Percentiles rank a stretch among this genome's conserved stretches.
phyloP scores from a whole-genome alignment of 305 asterid genomes.

The Rubia balearica region DNA sequence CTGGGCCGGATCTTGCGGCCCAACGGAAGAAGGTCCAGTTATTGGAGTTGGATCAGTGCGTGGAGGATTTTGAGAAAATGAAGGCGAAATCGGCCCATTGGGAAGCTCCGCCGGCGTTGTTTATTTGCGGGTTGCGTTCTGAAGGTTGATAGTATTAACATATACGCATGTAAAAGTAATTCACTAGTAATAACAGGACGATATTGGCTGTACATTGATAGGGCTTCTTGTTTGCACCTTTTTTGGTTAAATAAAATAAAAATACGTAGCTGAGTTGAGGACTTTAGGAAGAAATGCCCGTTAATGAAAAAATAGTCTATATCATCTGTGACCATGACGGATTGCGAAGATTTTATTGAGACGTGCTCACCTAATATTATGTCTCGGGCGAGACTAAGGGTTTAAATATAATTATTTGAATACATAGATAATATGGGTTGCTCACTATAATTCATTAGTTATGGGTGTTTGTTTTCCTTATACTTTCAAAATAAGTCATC shows the following conservation, averaged over 20 bases:
- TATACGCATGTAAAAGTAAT: no score
- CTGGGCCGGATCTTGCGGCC: constrained; percentile 41
- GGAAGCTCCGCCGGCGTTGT: constrained; percentile 49
- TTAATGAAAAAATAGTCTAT: no score
- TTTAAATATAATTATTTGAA: no score
- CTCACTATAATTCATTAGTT: no score
- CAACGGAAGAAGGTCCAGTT: constrained; percentile 40
- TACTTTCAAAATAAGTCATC: no score
- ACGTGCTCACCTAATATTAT: no score
- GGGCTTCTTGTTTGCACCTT: neutral
- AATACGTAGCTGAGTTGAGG: neutral
- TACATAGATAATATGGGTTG: no score
- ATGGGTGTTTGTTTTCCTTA: no score
- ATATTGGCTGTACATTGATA: neutral
- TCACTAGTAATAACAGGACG: neutral
- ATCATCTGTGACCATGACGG: no score
- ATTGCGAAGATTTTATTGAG: no score
- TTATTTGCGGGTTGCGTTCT: constrained; percentile 55
- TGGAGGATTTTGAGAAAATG: constrained; percentile 46
- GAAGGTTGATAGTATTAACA: constrained; percentile 11
- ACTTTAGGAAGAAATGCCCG: neutral
- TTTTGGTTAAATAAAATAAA: neutral
- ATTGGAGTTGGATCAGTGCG: constrained; percentile 43
- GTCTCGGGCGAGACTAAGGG: no score
- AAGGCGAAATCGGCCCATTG: constrained; percentile 46